phyloP scores from a whole-genome alignment of 2,329 filamentous ascomycete species.

The Colletotrichum neosansevieriae region DNA sequence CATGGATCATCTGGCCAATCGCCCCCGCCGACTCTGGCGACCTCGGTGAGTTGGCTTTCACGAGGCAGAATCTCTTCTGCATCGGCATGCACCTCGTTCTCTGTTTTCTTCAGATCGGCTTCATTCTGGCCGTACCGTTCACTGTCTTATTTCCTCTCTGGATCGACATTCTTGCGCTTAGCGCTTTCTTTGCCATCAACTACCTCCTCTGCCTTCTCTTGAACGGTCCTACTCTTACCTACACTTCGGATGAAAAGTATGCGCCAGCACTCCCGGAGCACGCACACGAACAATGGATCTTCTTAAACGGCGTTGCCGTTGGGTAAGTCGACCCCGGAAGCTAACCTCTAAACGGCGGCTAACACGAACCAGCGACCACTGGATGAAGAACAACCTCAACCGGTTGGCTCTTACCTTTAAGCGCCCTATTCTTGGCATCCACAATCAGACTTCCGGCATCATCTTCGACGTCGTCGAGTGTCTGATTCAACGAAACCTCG shows the following conservation, averaged over 20 bases:
- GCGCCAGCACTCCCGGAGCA: slow-evolving; percentile 62
- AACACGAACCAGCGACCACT: slow-evolving; percentile 63
- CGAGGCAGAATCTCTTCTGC: slow-evolving; percentile 66
- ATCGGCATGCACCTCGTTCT: slow-evolving; percentile 71
- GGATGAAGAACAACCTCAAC: slow-evolving; percentile 79
- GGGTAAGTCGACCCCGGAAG: slow-evolving; percentile 57
- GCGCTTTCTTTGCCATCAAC: slow-evolving; percentile 63
- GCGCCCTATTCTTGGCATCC: slow-evolving; percentile 77
- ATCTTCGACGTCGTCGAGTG: slow-evolving; percentile 84
- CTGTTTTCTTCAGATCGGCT: slow-evolving; percentile 67
- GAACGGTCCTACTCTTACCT: slow-evolving; percentile 64
- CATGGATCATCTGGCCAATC: slow-evolving; percentile 71
- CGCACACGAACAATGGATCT: slow-evolving; percentile 79
- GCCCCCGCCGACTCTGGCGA: slow-evolving; percentile 62
- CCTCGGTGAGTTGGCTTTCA: slow-evolving; percentile 75
- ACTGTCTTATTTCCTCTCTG: slow-evolving; percentile 62
- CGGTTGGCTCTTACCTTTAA: slow-evolving; percentile 79
- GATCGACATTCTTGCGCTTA: slow-evolving; percentile 55
- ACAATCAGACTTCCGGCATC: slow-evolving; percentile 81
- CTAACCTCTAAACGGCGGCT: slow-evolving; percentile 5
- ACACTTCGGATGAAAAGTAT: slow-evolving; percentile 65
- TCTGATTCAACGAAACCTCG: slow-evolving; percentile 80
- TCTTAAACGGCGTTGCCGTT: slow-evolving; percentile 78
- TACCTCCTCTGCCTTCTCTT: slow-evolving; percentile 62
- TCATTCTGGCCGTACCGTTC: slow-evolving; percentile 70